Evolutionary conservation across 2,329 filamentous ascomycete species (phyloP).

Genomic region (Tolypocladium amazonense): DNA sequence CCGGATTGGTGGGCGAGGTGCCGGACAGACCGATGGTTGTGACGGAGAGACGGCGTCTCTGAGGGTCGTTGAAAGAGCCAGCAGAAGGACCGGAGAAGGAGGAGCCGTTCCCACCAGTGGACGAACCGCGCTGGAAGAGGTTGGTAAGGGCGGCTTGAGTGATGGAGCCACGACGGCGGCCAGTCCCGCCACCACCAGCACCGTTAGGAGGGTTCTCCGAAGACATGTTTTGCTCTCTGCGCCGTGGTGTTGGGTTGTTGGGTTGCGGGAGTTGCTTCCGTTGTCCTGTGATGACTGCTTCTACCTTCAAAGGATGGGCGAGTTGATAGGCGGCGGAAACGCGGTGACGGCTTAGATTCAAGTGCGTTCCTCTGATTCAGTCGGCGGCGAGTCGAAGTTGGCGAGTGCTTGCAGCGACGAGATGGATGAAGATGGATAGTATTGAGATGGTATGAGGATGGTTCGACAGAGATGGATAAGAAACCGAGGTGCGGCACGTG

Average conservation of each 20-base stretch:
- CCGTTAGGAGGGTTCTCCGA: conserved; percentile 23
- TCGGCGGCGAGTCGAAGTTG: background rate
- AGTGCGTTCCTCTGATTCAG: background rate
- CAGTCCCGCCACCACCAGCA: conserved; percentile 21
- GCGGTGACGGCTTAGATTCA: background rate
- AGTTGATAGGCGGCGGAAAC: background rate
- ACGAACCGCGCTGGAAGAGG: conserved; percentile 48
- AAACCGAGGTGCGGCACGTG: conserved; percentile 12
- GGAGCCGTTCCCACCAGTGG: conserved; percentile 30
- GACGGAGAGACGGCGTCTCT: conserved; percentile 62
- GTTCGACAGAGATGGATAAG: conserved; percentile 11
- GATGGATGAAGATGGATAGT: conserved; percentile 10
- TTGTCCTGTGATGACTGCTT: background rate
- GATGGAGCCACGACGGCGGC: conserved; percentile 45
- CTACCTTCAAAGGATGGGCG: background rate
- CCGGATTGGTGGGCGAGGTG: conserved; percentile 48
- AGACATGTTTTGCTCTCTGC: conserved; percentile 16
- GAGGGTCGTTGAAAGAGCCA: conserved; percentile 39
- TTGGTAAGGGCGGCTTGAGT: conserved; percentile 45
- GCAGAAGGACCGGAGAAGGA: conserved; percentile 30
- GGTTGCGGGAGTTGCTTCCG: background rate
- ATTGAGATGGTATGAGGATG: conserved; percentile 14
- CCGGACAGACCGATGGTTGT: conserved; percentile 66
- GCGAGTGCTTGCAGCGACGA: background rate
- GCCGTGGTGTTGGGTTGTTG: background rate